Base-by-base conservation (phyloP, 805 yeast species). In the Tetrapisispora fleetii region DNA sequence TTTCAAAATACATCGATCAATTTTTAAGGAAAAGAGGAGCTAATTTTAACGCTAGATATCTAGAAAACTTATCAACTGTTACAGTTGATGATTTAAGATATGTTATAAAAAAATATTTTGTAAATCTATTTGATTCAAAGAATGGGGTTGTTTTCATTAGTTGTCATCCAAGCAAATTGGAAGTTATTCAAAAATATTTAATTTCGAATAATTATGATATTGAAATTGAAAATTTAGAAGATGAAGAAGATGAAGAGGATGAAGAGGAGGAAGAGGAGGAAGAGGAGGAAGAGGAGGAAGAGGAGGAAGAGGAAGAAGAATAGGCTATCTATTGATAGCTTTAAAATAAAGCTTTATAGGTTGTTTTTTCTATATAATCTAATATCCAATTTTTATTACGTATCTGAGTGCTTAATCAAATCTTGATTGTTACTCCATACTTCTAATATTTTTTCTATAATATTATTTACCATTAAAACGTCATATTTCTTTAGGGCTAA, bases 11-110 rank as follows among this genome's bases (percentile, higher is more conserved):
- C 56, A 63, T 74, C 40, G 91, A 88, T 64, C 75, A 77, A 51
- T 75, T 80, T 27, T 70, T 89, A 58, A 76, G 78, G 57, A 76
- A 78, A 54, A 73, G 95, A 52, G 95, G 95, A 1, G 79, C 85
- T 2, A 63, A 80, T 50, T 87, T 77, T 61, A 78, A 76, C 50
- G 66, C 68, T 19, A 65, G 59, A 38, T 77, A 83, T 49, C 73
- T 90, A 62, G 63, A 67, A 18, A 71, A 70, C 43, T 66, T 89
- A 53, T 74, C 76, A 38, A 53, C 67, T 13, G 74, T 83, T 17
- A 78, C 82, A 0, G 67, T 68, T 17, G 76, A 73, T 0, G 69
- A 66, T 45, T 32, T 66, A 17, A 50, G 57, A 51, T 46, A 57
- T 18, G 71, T 63, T 2, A 68, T 85, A 60, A 70, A 75, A 43